Percentiles rank a stretch among this genome's conserved stretches.
Conservation (phyloP, 2,329 filamentous ascomycete genomes). For the Colletotrichum graminicola region DNA sequence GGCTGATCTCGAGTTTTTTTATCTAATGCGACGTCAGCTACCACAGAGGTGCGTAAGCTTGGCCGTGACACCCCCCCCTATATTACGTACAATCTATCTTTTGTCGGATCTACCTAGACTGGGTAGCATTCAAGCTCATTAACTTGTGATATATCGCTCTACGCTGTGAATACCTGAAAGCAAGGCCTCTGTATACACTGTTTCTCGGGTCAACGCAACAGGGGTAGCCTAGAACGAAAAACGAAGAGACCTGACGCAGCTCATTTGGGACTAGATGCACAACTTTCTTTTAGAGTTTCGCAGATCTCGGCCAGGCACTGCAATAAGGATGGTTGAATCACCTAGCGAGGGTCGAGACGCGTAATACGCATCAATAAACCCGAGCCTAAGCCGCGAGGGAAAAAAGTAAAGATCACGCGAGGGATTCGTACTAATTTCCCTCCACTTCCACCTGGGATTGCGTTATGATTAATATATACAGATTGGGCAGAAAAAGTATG, state of each 20-base stretch:
- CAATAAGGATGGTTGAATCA: not conserved
- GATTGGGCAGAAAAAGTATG: slow-evolving; percentile 4
- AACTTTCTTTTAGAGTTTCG: slow-evolving; percentile 9
- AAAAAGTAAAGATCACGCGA: not conserved
- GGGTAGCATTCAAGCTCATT: not conserved
- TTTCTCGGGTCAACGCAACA: slow-evolving; percentile 19
- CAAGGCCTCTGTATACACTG: not conserved
- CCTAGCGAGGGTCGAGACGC: not conserved
- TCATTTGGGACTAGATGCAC: not conserved
- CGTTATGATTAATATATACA: not conserved
- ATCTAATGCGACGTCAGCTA: not conserved
- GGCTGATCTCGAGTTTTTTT: not conserved
- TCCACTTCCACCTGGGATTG: not conserved
- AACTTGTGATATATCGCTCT: too few species aligned
- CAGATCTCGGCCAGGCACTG: not conserved
- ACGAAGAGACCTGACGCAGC: not conserved
- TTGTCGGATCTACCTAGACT: not conserved
- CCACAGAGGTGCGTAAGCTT: not conserved
- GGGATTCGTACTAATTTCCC: not conserved
- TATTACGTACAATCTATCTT: not conserved
- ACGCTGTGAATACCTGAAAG: slow-evolving; percentile 26
- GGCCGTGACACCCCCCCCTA: not conserved
- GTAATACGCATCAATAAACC: not conserved
- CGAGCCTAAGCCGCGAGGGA: too few species aligned
- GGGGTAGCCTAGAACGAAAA: slow-evolving; percentile 5